Evolutionary conservation across 1,139 yeast genomes (phyloP).

Genomic region (Taiozyma onychis): DNA sequence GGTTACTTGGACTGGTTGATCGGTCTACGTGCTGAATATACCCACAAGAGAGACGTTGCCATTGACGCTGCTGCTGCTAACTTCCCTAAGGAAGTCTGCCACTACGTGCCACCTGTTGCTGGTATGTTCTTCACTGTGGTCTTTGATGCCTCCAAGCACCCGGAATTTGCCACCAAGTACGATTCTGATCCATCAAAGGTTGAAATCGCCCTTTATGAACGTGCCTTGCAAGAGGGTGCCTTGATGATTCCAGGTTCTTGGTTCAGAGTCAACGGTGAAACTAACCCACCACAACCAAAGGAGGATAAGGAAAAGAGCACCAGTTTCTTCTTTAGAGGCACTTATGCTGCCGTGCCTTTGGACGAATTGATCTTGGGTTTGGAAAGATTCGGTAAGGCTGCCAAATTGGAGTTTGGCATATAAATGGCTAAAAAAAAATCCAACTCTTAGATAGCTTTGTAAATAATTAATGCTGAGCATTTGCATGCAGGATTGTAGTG

Average conservation of each 20-base stretch:
- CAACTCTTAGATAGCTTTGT: neutral
- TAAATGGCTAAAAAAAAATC: neutral
- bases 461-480: neutral
- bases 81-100: conserved; percentile 53
- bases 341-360: conserved; percentile 69
- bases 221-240: conserved; percentile 58
- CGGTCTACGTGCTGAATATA: conserved; percentile 71
- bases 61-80: conserved; percentile 57
- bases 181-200: conserved; percentile 51
- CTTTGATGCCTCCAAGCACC: conserved; percentile 76
- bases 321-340: conserved; percentile 77
- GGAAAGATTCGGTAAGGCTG: conserved; percentile 51
- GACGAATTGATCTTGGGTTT: conserved; percentile 48
- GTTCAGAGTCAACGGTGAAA: conserved; percentile 49
- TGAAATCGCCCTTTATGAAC: conserved; percentile 61
- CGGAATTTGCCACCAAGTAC: conserved; percentile 51
- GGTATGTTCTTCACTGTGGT: conserved; percentile 89
- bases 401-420: conserved; percentile 34
- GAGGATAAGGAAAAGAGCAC: conserved; percentile 30
- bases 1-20: conserved; percentile 84
- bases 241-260: conserved; percentile 88
- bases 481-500: no score
- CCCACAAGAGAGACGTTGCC: conserved; percentile 70
- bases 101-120: conserved; percentile 72
- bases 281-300: conserved; percentile 41